Percentiles rank a stretch among this genome's conserved stretches.
phyloP scores from a whole-genome alignment of 768 basidiomycete species.

The Tulasnella calospora region DNA sequence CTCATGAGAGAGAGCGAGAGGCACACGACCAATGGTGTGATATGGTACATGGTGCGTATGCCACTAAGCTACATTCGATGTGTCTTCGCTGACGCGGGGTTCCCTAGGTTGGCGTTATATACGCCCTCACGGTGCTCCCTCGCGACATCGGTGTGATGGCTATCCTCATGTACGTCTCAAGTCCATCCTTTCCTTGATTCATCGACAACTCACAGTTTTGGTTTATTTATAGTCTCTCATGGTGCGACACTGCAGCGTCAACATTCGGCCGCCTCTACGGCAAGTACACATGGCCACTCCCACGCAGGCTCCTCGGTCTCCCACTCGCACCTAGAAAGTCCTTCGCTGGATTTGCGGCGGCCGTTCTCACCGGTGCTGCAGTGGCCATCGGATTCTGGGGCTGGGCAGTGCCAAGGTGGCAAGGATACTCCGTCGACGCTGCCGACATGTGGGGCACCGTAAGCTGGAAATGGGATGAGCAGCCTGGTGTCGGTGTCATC shows the following conservation, averaged over 20 bases:
- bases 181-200: no score
- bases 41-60: constrained; percentile 64
- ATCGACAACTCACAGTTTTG: no score
- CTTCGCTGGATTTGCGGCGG: constrained; percentile 61
- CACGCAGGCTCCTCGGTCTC: constrained; percentile 43
- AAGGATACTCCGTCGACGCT: constrained; percentile 38
- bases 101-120: constrained; percentile 60
- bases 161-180: constrained; percentile 67
- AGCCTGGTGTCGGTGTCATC: constrained; percentile 33
- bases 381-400: constrained; percentile 72
- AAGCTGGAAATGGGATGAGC: constrained; percentile 33
- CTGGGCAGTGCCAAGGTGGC: constrained; percentile 48
- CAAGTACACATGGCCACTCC: constrained; percentile 57
- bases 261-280: constrained; percentile 86
- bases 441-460: constrained; percentile 13
- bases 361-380: constrained; percentile 54
- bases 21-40: constrained; percentile 76
- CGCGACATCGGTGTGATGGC: constrained; percentile 85
- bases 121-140: constrained; percentile 69
- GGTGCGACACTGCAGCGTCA: constrained; percentile 93
- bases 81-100: not conserved
- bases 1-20: constrained; percentile 89
- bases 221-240: constrained; percentile 62
- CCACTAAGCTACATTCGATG: not conserved
- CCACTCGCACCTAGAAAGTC: constrained; percentile 80